Percentiles rank a stretch among this genome's conserved stretches.
These are phyloP conservation scores for Vickermania ingenoplastis DNA, from an alignment of 208 protist species.

Conservation along the genomic window DNA sequence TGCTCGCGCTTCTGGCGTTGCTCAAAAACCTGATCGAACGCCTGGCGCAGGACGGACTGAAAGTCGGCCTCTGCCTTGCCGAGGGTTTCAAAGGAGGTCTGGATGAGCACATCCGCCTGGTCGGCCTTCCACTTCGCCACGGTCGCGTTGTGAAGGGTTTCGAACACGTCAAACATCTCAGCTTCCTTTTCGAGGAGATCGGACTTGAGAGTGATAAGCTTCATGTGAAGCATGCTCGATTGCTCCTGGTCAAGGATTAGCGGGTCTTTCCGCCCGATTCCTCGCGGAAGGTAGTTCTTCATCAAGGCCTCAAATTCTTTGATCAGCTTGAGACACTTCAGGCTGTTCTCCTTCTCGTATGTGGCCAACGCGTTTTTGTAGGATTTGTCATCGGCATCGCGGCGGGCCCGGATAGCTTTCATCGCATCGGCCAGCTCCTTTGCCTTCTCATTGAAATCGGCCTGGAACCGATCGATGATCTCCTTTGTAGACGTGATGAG, in stretches of 20 bases:
- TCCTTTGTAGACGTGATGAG: constrained; percentile 58
- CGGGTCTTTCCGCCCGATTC: constrained; percentile 9
- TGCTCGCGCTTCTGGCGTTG: constrained; percentile 47
- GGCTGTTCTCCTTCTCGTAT: constrained; percentile 30
- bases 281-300: constrained; percentile 33
- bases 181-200: constrained; percentile 67
- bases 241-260: constrained; percentile 8
- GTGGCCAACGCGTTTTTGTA: constrained; percentile 26
- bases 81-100: constrained; percentile 64
- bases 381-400: constrained; percentile 47
- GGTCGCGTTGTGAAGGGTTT: constrained; percentile 51
- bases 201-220: constrained; percentile 30
- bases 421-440: constrained; percentile 72
- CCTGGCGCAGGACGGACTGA: constrained; percentile 52
- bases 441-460: constrained; percentile 71
- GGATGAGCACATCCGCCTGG: constrained; percentile 61
- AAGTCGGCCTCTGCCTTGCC: constrained; percentile 72
- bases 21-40: constrained; percentile 62
- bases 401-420: constrained; percentile 47
- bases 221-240: constrained; percentile 14
- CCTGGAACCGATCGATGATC: constrained; percentile 54
- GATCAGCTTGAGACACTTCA: constrained; percentile 35
- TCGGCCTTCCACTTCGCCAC: constrained; percentile 70
- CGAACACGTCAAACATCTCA: constrained; percentile 57
- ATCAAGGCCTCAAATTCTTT: constrained; percentile 50